Evolutionary conservation across 441 rosid species (phyloP), one percentile per base, ranked within the genome.

Genomic region (Croton setiger): DNA sequence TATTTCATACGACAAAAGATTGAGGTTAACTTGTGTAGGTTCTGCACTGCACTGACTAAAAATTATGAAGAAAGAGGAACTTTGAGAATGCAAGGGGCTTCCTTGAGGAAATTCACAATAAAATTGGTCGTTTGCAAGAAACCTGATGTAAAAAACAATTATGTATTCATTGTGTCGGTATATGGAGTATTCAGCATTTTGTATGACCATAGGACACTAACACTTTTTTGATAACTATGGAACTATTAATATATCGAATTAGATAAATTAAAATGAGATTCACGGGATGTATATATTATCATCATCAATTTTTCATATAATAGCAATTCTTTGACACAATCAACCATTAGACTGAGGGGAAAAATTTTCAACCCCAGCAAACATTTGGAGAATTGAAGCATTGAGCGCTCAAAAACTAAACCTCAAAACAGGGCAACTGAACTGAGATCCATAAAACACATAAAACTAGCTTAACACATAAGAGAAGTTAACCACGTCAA

Each of bases 1-100:
- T 95, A 93, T 75, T 69, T 47, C 60, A 71, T 56, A 49, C 60
- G 70, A 72, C 63, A 70, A 64, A 79, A 23, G 3, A 36, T 52
- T 64, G 15, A 47, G 48, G 70, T 74, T 70, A 70, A 64, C 66
- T 48, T 41, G 56, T 13, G 57, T 18, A 43, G 18, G 39, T 72
- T 55, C 20, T 0, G 18, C 5, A 36, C 43, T 51, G 35, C 39
- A 54, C 0, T 44, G 10, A n/a, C n/a, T n/a, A n/a, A 33, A 49
- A 41, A 41, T 20, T 10, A 43, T 31, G 20, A 18, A 63, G 0
- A 8, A 23, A 43, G 49, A 18, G 13, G 39, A 36, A 10, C 9
- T 39, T 61, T 62, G 33, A 52, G 17, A n/a, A 21, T 53, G 36
- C 23, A 61, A 48, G 20, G 11, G 41, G n/a, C 27, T 7, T 17